A percentile compares a stretch with the other conserved stretches of the same genome.
Evolutionary conservation across 768 basidiomycete genomes (phyloP).

Genomic region (Rhizopogon salebrosus): DNA sequence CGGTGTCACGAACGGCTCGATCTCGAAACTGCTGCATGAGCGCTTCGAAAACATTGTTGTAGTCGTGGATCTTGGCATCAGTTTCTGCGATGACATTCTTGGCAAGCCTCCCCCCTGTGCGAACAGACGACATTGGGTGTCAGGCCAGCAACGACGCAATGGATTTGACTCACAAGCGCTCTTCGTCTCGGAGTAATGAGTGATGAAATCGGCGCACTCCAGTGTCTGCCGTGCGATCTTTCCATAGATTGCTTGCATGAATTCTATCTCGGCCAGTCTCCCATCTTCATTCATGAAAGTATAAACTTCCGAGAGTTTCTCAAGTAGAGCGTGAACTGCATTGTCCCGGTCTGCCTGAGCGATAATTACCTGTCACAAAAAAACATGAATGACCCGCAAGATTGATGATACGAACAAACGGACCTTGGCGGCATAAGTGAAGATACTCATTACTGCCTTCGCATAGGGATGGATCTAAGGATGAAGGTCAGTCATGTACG

Average conservation of each 20-base stretch:
- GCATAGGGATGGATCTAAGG: no score
- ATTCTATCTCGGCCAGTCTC: not conserved
- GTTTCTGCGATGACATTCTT: not conserved
- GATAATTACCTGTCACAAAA: not conserved
- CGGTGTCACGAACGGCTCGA: not conserved
- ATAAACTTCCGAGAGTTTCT: not conserved
- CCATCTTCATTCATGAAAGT: slow-evolving; percentile 1
- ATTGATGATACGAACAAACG: no score
- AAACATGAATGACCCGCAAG: no score
- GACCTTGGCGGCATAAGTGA: no score
- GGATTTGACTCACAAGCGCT: slow-evolving; percentile 11
- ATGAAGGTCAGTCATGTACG: no score
- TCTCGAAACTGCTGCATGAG: not conserved
- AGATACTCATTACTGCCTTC: no score
- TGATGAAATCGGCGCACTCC: slow-evolving; percentile 24
- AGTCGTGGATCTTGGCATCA: not conserved
- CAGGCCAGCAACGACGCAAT: no score
- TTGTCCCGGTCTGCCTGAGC: slow-evolving; percentile 1
- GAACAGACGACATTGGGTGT: no score
- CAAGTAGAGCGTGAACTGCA: not conserved
- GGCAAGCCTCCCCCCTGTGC: no score
- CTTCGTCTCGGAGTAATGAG: slow-evolving; percentile 19
- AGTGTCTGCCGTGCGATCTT: slow-evolving; percentile 14
- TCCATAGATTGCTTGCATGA: not conserved
- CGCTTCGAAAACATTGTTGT: not conserved